Evolutionary conservation across 805 yeast genomes (phyloP).

Genomic region (Wickerhamomyces pijperi): DNA sequence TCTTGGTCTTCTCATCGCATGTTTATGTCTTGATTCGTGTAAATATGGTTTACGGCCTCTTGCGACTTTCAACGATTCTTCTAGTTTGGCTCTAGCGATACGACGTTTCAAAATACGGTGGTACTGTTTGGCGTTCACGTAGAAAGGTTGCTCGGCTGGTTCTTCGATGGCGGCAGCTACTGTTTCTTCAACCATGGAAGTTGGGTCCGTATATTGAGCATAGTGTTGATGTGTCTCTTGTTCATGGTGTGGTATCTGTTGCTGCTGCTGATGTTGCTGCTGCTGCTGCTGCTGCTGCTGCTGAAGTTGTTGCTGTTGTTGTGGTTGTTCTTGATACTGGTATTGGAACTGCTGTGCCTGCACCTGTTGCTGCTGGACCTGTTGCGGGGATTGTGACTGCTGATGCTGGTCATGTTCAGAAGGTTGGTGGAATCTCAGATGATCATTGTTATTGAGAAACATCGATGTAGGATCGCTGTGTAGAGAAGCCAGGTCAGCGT

Average conservation of each 20-base stretch:
- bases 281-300: constrained; percentile 3
- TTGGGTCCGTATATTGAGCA: background rate
- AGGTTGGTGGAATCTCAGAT: constrained; percentile 7
- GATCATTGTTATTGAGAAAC: background rate
- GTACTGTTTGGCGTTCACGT: constrained; percentile 96
- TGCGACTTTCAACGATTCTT: constrained; percentile 77
- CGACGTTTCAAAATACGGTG: constrained; percentile 90
- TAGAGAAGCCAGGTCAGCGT: background rate
- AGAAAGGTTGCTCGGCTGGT: constrained; percentile 76
- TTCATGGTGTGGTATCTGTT: background rate
- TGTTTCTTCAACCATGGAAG: background rate
- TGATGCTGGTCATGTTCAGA: constrained; percentile 11
- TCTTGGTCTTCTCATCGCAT: constrained; percentile 97
- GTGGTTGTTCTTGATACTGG: background rate
- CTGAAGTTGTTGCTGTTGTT: background rate
- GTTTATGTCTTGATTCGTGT: constrained; percentile 96
- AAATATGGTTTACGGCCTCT: constrained; percentile 88
- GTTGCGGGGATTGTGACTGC: constrained; percentile 1
- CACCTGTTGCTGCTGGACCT: constrained; percentile 1
- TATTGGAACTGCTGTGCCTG: constrained; percentile 4
- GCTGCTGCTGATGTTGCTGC: background rate
- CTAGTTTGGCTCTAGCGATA: constrained; percentile 85
- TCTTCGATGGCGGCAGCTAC: constrained; percentile 7
- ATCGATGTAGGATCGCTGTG: background rate
- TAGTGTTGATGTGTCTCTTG: background rate